These are phyloP conservation scores for Quercus lobata DNA, from an alignment of 331 rosid species.

Conservation along the genomic window DNA sequence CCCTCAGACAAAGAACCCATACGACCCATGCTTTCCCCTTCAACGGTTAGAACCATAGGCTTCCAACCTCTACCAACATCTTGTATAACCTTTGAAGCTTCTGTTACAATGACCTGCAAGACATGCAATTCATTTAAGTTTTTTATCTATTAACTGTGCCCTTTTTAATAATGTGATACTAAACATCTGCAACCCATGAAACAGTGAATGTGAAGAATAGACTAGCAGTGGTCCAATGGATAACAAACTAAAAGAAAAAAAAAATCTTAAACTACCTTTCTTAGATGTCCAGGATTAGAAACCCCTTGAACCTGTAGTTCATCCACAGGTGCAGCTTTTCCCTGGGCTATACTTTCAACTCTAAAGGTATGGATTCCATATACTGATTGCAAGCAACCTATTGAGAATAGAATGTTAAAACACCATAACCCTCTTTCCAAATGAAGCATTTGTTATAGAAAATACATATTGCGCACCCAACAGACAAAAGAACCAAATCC, in stretches of 20 bases:
- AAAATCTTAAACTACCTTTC: constrained; percentile 56
- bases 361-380: constrained; percentile 84
- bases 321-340: constrained; percentile 90
- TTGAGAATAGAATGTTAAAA: constrained; percentile 13
- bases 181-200: neutral
- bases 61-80: constrained; percentile 48
- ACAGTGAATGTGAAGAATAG: neutral
- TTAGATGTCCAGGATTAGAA: constrained; percentile 62
- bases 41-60: constrained; percentile 28
- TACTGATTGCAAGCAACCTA: constrained; percentile 84
- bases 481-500: neutral
- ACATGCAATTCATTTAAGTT: constrained; percentile 26
- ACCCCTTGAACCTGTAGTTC: constrained; percentile 86
- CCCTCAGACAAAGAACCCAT: constrained; percentile 43
- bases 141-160: neutral
- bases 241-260: neutral
- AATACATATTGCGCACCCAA: neutral
- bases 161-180: constrained; percentile 1
- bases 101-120: constrained; percentile 63
- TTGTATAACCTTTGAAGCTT: constrained; percentile 59
- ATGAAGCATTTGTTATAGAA: neutral
- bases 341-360: constrained; percentile 75
- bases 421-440: neutral
- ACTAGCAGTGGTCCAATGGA: neutral
- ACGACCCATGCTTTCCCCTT: constrained; percentile 36